Evolutionary conservation across 352 stramenopile species (phyloP).

Genomic region (Halophytophthora batemanensis): DNA sequence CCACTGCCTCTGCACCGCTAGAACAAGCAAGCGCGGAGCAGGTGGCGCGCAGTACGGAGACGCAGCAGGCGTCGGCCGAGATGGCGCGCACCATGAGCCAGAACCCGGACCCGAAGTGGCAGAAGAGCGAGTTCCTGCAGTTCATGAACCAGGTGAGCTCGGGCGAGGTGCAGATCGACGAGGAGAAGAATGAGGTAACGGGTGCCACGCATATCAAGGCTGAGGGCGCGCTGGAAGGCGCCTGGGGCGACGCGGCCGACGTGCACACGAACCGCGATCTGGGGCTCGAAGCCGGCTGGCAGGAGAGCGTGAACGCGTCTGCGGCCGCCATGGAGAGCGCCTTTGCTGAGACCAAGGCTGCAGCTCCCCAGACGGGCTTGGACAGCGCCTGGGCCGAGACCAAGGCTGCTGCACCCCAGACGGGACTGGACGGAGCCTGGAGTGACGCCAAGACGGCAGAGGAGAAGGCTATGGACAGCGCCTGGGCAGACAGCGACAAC

Average conservation of each 20-base stretch:
- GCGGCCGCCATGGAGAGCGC: conserved; percentile 45
- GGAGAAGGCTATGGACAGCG: conserved; percentile 56
- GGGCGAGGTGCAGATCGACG: conserved; percentile 73
- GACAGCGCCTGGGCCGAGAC: conserved; percentile 45
- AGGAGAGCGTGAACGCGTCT: conserved; percentile 29
- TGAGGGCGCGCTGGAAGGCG: conserved; percentile 60
- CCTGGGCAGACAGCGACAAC: conserved; percentile 57
- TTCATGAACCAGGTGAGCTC: conserved; percentile 83
- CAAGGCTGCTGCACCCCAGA: too few species aligned
- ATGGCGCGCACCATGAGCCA: conserved; percentile 80
- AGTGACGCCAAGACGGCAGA: conserved; percentile 37
- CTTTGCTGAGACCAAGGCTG: conserved; percentile 36
- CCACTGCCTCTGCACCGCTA: conserved; percentile 7
- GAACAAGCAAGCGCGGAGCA: conserved; percentile 24
- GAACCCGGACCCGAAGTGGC: conserved; percentile 74
- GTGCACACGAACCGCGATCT: conserved; percentile 60
- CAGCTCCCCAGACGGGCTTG: conserved; percentile 26
- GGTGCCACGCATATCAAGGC: conserved; percentile 26
- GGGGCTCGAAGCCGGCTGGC: conserved; percentile 47
- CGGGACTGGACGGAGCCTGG: conserved; percentile 47
- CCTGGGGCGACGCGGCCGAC: conserved; percentile 49
- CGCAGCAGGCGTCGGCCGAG: conserved; percentile 53
- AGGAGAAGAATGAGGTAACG: conserved; percentile 72
- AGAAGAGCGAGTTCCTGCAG: conserved; percentile 85
- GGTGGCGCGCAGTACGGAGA: conserved; percentile 28